Conservation (phyloP, 495 filamentous ascomycete genomes). For the Hyphodiscus hymeniophilus region DNA sequence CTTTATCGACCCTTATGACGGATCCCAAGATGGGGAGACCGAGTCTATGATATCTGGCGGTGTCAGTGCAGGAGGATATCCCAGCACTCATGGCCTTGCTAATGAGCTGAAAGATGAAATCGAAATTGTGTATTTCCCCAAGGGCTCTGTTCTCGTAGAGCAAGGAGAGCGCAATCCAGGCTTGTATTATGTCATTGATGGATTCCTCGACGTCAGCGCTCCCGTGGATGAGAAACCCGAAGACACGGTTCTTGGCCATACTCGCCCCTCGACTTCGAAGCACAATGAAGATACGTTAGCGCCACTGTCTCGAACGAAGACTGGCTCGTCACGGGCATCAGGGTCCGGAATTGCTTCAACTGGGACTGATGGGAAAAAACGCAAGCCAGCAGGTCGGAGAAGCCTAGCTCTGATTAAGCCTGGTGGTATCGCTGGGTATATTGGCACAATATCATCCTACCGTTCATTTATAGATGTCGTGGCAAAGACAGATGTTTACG, state of each 20-base stretch:
- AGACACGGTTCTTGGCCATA: conserved; percentile 19
- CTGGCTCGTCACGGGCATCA: conserved; percentile 43
- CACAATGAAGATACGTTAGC: conserved; percentile 36
- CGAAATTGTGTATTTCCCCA: conserved; percentile 96
- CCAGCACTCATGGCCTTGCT: conserved; percentile 45
- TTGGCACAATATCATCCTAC: conserved; percentile 88
- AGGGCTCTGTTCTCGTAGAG: conserved; percentile 92
- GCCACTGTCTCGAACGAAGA: conserved; percentile 39
- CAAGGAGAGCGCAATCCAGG: conserved; percentile 94
- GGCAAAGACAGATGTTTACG: conserved; percentile 97
- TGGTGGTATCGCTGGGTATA: conserved; percentile 87
- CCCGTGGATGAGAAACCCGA: conserved; percentile 35
- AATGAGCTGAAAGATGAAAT: conserved; percentile 79
- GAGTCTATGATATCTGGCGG: conserved; percentile 70
- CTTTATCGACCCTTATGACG: conserved; percentile 86
- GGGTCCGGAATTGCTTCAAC: conserved; percentile 23
- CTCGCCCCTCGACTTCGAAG: conserved; percentile 21
- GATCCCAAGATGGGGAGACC: conserved; percentile 70
- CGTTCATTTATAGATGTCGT: conserved; percentile 94
- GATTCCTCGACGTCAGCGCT: conserved; percentile 87
- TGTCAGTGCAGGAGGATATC: conserved; percentile 30
- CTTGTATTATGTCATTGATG: conserved; percentile 95
- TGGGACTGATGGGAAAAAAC: conserved; percentile 36
- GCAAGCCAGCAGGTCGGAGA: conserved; percentile 43
- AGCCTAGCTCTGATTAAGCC: conserved; percentile 92